Base-by-base conservation (phyloP, 257 asterid genomes). In the Solanum bulbocastanum region DNA sequence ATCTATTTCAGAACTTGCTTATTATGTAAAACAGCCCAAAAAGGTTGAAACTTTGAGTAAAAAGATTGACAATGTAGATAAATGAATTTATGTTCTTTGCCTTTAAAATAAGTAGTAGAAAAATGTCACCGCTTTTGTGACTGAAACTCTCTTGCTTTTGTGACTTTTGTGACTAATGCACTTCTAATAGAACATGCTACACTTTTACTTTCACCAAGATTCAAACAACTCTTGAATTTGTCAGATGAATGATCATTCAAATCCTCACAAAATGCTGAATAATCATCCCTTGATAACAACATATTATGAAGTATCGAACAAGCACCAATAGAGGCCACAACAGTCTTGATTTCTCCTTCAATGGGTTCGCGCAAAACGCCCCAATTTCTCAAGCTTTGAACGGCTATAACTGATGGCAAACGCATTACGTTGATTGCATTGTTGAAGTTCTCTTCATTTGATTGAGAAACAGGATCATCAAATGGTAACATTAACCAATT, bases 231-330 rank as follows among this genome's bases (percentile, higher is more conserved):
- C 83, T 44, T 89, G 89, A 23, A n/a, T 58, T 82, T 79, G 42
- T 14, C 30, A 32, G 11, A 40, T 15, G 42, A 52, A 27, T 27
- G 20, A 85, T 92, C 93, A 88, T 87, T 92, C 22, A 76, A 86
- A 30, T 92, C 98, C 69, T 94, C 88, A 88, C 91, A 88, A 79
- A 94, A 92, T 5, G 98, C 94, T 35, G 99, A 91, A 90, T 90
- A 91, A 90, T 96, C 99, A 90, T 93, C 99, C 92, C 97, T 95
- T 83, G 87, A 84, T 33, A 96, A 92, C 92, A 95, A 85, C 98
- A 96, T 95, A 87, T 96, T 96, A 42, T 96, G 99, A 65, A 96
- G 92, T 60, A 96, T 96, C 15, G 98, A 93, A 87, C 98, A 95
- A 88, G 98, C 92, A 85, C 97, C 99, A 65, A 96, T 90, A 46